Evolutionary conservation across 345 rosid species (phyloP).

Genomic region (Kandelia obovata): DNA sequence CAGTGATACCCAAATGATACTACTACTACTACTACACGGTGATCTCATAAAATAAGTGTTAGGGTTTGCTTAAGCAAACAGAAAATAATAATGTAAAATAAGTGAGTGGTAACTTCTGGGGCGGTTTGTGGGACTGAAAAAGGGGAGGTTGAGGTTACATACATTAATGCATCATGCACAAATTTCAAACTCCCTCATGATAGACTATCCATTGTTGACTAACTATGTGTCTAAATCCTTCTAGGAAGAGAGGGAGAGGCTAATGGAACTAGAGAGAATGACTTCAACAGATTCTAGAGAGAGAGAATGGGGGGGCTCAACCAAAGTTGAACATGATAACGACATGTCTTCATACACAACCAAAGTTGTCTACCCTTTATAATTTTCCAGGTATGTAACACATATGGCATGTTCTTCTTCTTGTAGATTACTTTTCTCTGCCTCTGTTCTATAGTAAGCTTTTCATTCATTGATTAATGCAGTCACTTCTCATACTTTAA

Average conservation of each 20-base stretch:
- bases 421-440: neutral
- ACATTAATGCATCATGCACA: neutral
- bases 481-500: too few relatives aligned
- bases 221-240: neutral
- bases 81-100: conserved; percentile 29
- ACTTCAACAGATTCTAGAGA: conserved; percentile 7
- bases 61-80: conserved; percentile 25
- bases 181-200: conserved; percentile 8
- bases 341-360: conserved; percentile 15
- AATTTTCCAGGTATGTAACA: neutral
- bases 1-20: too few relatives aligned
- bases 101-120: conserved; percentile 22
- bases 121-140: conserved; percentile 22
- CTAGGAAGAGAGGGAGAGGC: neutral
- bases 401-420: neutral
- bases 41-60: neutral
- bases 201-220: too few relatives aligned
- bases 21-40: too few relatives aligned
- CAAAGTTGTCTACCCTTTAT: conserved; percentile 7
- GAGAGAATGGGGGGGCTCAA: neutral
- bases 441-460: neutral
- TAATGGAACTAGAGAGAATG: conserved; percentile 6
- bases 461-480: neutral
- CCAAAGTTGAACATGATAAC: conserved; percentile 6
- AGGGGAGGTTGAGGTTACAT: neutral